phyloP scores from a whole-genome alignment of 805 yeast genomes.

The Brettanomyces nanus region DNA sequence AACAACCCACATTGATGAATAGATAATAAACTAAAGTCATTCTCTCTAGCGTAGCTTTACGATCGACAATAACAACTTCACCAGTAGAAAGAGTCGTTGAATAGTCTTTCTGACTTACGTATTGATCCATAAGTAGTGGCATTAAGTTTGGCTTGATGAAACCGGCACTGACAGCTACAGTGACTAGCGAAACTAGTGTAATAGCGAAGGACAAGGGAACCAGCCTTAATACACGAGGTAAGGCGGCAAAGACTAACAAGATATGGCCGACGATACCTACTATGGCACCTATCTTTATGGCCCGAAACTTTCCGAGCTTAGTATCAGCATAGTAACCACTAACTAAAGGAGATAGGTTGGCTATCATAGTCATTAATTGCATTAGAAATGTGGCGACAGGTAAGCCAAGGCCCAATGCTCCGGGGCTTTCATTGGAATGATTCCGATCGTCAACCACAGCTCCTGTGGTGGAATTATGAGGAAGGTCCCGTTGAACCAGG shows the following conservation, averaged over 20 bases:
- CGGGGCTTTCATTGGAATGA: slow-evolving; percentile 31
- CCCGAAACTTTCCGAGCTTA: slow-evolving; percentile 35
- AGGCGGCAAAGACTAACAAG: slow-evolving; percentile 38
- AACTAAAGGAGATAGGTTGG: slow-evolving; percentile 39
- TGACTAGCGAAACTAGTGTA: slow-evolving; percentile 30
- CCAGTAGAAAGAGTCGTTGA: slow-evolving; percentile 43
- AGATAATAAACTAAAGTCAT: slow-evolving; percentile 39
- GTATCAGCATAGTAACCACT: slow-evolving; percentile 49
- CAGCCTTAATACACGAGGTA: slow-evolving; percentile 30
- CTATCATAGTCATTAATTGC: slow-evolving; percentile 35
- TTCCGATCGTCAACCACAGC: slow-evolving; percentile 31
- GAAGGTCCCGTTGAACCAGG: slow-evolving; percentile 43
- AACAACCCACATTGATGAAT: slow-evolving; percentile 46
- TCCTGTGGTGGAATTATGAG: slow-evolving; percentile 32
- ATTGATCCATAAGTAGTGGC: slow-evolving; percentile 51
- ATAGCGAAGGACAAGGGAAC: slow-evolving; percentile 24
- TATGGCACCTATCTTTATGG: slow-evolving; percentile 38
- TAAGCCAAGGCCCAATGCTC: slow-evolving; percentile 41
- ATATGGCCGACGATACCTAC: slow-evolving; percentile 40
- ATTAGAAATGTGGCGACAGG: slow-evolving; percentile 38
- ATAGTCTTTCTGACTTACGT: slow-evolving; percentile 46
- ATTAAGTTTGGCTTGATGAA: slow-evolving; percentile 45
- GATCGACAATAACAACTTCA: slow-evolving; percentile 49
- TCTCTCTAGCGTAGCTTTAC: slow-evolving; percentile 33
- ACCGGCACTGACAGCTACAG: slow-evolving; percentile 40